Conservation (phyloP, 371 early-diverging fungal genomes). For the Dinochytrium kinnereticum region DNA sequence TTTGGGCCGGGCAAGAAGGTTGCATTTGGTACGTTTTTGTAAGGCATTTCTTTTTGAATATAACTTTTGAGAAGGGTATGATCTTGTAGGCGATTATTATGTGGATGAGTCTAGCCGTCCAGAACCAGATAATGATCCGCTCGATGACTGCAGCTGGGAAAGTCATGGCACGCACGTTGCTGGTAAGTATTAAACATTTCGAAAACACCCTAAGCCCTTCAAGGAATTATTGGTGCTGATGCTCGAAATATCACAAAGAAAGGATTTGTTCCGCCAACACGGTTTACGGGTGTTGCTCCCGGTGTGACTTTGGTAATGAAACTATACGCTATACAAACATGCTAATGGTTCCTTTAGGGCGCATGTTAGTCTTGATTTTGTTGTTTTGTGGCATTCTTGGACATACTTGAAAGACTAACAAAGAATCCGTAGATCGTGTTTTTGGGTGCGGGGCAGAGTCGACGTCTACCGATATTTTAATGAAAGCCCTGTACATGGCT, state of each 20-base stretch:
- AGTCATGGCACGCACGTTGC: constrained; percentile 67
- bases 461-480: constrained; percentile 7
- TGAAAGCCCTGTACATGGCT: constrained; percentile 12
- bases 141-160: constrained; percentile 51
- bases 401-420: not conserved
- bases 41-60: not conserved
- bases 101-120: constrained; percentile 11
- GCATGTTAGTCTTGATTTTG: constrained; percentile 28
- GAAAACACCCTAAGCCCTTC: constrained; percentile 18
- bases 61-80: not conserved
- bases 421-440: constrained; percentile 31
- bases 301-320: constrained; percentile 31
- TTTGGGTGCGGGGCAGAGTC: constrained; percentile 70
- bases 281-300: constrained; percentile 46
- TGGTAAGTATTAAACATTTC: constrained; percentile 56
- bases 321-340: not conserved
- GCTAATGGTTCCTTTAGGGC: constrained; percentile 21
- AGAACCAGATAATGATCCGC: constrained; percentile 56
- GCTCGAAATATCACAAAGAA: constrained; percentile 32
- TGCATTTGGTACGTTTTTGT: constrained; percentile 44
- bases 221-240: constrained; percentile 58
- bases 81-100: constrained; percentile 49
- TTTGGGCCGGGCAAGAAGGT: constrained; percentile 69
- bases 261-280: constrained; percentile 23
- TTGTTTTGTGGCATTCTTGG: too few species aligned